Base-by-base conservation (phyloP, 495 filamentous ascomycete species). In the Entonaema liquescens region DNA sequence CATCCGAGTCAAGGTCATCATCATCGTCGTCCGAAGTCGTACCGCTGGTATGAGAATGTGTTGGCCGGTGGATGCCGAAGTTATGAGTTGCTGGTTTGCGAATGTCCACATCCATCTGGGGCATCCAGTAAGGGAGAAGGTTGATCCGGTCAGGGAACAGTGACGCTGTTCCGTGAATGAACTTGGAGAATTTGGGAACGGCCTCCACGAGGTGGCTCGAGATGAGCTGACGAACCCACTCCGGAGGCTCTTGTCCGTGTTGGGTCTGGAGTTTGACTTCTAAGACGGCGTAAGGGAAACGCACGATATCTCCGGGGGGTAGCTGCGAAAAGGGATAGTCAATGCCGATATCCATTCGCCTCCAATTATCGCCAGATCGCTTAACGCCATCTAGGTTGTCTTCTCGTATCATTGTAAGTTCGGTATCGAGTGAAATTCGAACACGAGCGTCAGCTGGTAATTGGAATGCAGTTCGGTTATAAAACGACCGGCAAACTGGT, bases 261-360 rank as follows among this genome's bases (percentile, higher is more conserved):
- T 97, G 94, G 2, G 96, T 99, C 80, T 98, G 96, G 26, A 99
- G 85, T 83, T 99, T 99, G 57, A 99, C 95, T 78, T 99, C 95
- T 35, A 99, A 85, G 25, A 99, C 89, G 26, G 95, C 95, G 73
- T 99, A 99, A 0, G 95, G 95, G 79, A 99, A 99, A 28, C 93
- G 88, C 64, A 94, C 91, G 58, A 95, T 84, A 67, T 99, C 95
- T 66, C 90, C 88, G 0, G 91, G 83, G 1, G 92, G 92, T 28
- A 99, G 82, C 77, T 98, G 95, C 3, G 89, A 88, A 81, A 99
- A 99, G 1, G 95, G 95, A 75, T 82, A 97, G 77, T 99, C 96
- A 68, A 98, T 93, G 1, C 96, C 95, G 66, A 99, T 98, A 77
- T 99, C 96, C 90, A 91, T 99, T 52, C 95, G 89, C 38, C 95